A percentile compares a stretch with the other conserved stretches of the same genome.
phyloP scores from a whole-genome alignment of 768 basidiomycete genomes.

The Clavulina sp. region DNA sequence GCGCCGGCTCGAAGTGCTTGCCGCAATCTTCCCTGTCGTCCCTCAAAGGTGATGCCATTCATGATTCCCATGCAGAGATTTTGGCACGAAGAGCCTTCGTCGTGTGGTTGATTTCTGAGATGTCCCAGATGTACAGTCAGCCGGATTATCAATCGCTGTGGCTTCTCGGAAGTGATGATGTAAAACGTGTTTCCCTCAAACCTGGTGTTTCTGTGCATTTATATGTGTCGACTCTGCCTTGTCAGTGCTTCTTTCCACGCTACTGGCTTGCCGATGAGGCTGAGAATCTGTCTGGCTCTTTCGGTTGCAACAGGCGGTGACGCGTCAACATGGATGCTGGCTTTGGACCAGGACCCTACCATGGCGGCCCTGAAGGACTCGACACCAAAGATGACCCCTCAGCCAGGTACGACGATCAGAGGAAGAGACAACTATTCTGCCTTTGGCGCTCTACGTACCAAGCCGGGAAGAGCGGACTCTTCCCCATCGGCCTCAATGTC shows the following conservation, averaged over 20 bases:
- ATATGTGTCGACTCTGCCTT: constrained; percentile 60
- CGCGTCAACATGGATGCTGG: constrained; percentile 66
- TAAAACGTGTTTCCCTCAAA: constrained; percentile 30
- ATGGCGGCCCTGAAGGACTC: constrained; percentile 47
- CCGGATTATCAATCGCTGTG: constrained; percentile 17
- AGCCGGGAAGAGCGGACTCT: constrained; percentile 85
- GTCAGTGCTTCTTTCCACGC: constrained; percentile 19
- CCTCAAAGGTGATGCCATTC: constrained; percentile 59
- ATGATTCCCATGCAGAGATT: constrained; percentile 86
- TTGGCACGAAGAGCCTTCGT: constrained; percentile 66
- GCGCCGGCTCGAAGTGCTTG: constrained; percentile 75
- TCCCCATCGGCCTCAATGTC: constrained; percentile 72
- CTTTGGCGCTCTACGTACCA: constrained; percentile 70
- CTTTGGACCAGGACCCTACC: constrained; percentile 49
- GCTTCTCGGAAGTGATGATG: constrained; percentile 25
- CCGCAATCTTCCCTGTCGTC: constrained; percentile 42
- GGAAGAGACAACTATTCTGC: constrained; percentile 68
- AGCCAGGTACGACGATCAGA: constrained; percentile 32
- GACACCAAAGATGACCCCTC: constrained; percentile 17
- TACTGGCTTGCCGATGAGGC: not conserved
- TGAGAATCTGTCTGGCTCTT: not conserved
- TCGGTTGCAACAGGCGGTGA: constrained; percentile 51
- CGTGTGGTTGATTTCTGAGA: constrained; percentile 67
- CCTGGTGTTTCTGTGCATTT: constrained; percentile 36
- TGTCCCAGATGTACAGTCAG: constrained; percentile 12